Evolutionary conservation across 1,284 basidiomycete species (phyloP).

Genomic region (Tremellales sp.): DNA sequence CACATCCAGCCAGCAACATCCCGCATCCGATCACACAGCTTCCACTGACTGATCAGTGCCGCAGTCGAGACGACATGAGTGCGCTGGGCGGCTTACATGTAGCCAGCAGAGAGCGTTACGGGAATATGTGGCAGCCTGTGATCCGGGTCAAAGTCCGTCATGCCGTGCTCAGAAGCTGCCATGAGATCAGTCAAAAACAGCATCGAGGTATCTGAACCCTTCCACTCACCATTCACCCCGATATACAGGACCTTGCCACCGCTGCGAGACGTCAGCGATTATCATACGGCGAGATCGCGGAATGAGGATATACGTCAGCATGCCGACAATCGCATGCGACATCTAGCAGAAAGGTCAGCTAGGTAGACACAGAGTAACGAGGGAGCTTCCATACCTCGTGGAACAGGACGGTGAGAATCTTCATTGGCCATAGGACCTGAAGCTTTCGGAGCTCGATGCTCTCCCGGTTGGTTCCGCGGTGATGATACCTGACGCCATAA

Average conservation of each 20-base stretch:
- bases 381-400: conserved; percentile 37
- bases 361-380: too few species aligned
- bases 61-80: not conserved
- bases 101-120: conserved; percentile 29
- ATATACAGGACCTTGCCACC: conserved; percentile 11
- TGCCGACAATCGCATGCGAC: conserved; percentile 33
- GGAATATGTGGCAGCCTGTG: conserved; percentile 7
- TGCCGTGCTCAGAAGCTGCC: conserved; percentile 18
- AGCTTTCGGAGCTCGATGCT: not conserved
- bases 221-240: conserved; percentile 16
- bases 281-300: not conserved
- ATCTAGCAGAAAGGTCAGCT: conserved; percentile 16
- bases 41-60: conserved; percentile 10
- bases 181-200: not conserved
- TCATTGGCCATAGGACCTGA: conserved; percentile 25
- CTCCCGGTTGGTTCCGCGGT: not conserved
- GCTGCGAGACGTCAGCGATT: not conserved
- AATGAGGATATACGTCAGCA: conserved; percentile 12
- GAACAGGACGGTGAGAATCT: conserved; percentile 34
- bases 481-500: not conserved
- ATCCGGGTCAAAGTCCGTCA: conserved; percentile 11
- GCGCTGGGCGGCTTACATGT: conserved; percentile 17
- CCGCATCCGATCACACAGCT: conserved; percentile 31
- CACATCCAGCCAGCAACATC: conserved; percentile 29
- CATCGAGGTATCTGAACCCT: not conserved